Evolutionary conservation across 306 rosid species (phyloP).

Genomic region (Inga leiocalycina): DNA sequence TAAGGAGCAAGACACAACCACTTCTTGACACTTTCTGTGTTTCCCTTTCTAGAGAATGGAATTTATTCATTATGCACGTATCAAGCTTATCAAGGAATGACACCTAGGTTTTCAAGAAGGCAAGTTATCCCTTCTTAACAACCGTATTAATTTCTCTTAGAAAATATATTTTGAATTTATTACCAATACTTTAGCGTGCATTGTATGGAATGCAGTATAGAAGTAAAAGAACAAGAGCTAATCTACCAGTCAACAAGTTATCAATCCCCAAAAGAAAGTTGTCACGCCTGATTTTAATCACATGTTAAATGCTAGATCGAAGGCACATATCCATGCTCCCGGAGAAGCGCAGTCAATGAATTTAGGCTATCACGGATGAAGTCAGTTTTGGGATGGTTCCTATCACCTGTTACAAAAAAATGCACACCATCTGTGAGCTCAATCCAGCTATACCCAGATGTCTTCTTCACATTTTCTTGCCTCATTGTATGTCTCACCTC

Average conservation of each 20-base stretch:
- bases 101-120: not conserved
- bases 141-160: not conserved
- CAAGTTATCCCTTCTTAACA: not conserved
- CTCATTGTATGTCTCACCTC: slow-evolving; percentile 73
- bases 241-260: not conserved
- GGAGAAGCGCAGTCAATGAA: slow-evolving; percentile 69
- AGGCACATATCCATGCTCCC: slow-evolving; percentile 59
- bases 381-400: slow-evolving; percentile 62
- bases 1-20: no score
- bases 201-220: not conserved
- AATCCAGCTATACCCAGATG: slow-evolving; percentile 93
- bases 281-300: slow-evolving; percentile 18
- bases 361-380: slow-evolving; percentile 60
- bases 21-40: not conserved
- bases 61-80: no score
- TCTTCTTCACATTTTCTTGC: slow-evolving; percentile 76
- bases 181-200: not conserved
- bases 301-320: slow-evolving; percentile 35
- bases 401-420: slow-evolving; percentile 68
- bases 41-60: no score
- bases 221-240: not conserved
- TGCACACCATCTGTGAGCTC: slow-evolving; percentile 82
- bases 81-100: not conserved
- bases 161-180: not conserved
- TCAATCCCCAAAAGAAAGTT: not conserved